phyloP scores from a whole-genome alignment of 2,329 filamentous ascomycete genomes.

The Arthrobotrys entomopaga region DNA sequence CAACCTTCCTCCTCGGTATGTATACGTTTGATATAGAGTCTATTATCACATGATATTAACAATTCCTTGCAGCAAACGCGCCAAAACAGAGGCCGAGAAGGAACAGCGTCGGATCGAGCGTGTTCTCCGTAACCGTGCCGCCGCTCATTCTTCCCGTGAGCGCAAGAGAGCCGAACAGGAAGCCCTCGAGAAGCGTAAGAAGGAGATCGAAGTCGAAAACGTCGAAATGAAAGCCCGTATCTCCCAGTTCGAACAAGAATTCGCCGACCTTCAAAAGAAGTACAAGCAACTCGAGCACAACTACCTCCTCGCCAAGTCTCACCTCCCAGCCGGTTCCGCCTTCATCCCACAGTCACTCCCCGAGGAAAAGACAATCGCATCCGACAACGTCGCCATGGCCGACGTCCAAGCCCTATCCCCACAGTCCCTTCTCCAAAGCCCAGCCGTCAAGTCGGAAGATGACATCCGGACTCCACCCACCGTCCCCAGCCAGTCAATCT shows the following conservation, averaged over 20 bases:
- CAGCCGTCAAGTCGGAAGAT: slow-evolving; percentile 53
- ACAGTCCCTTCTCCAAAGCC: slow-evolving; percentile 54
- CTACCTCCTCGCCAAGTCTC: slow-evolving; percentile 54
- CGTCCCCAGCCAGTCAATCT: slow-evolving; percentile 17
- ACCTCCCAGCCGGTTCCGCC: slow-evolving; percentile 48
- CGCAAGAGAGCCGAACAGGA: slow-evolving; percentile 91
- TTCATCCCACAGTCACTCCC: slow-evolving; percentile 52
- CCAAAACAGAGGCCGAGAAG: slow-evolving; percentile 98
- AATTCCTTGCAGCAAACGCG: slow-evolving; percentile 77
- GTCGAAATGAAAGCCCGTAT: slow-evolving; percentile 74
- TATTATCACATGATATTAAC: slow-evolving; percentile 57
- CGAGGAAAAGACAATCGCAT: slow-evolving; percentile 42
- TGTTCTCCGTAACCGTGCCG: slow-evolving; percentile 93
- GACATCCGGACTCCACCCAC: slow-evolving; percentile 11
- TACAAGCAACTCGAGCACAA: slow-evolving; percentile 64
- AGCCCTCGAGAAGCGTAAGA: slow-evolving; percentile 75
- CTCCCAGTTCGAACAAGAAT: slow-evolving; percentile 69
- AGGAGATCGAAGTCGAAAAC: slow-evolving; percentile 75
- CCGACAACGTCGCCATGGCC: slow-evolving; percentile 54
- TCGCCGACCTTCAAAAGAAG: slow-evolving; percentile 66
- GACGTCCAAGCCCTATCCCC: slow-evolving; percentile 56
- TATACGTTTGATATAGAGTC: slow-evolving; percentile 35
- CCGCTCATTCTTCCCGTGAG: slow-evolving; percentile 95
- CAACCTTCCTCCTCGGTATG: slow-evolving; percentile 86
- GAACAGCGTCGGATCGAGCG: slow-evolving; percentile 97